Evolutionary conservation across 2,329 filamentous ascomycete genomes (phyloP), one percentile per base, ranked within the genome.

Genomic region (Calonectria montana): DNA sequence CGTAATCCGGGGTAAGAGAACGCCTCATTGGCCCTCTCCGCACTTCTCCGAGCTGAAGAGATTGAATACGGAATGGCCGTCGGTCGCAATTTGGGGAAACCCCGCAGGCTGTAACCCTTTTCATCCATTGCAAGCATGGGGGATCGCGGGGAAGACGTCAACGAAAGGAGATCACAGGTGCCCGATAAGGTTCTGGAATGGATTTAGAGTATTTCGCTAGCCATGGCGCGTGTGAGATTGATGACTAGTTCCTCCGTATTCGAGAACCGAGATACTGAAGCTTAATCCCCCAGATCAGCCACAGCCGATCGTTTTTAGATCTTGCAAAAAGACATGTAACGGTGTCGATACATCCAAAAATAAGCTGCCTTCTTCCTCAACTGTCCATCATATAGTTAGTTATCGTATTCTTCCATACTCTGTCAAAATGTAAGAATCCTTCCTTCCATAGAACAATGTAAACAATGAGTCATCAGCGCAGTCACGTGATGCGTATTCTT

Each of bases 11-110:
- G 65, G 65, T 68, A 68, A 37, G 5, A 13, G 16, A 9, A 6
- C 65, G 7, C 31, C 12, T n/a, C 7, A 68, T 68, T 68, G 65
- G 65, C 25, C 16, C n/a, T 39, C 57, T 57, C 65, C 65, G 29
- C 57, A 62, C n/a, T 62, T 62, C 23, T 21, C 15, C 21, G 18
- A 21, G 16, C 45, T 27, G 8, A 18, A 16, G 16, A 3, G 15
- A 25, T 62, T 21, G 8, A 31, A 62, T 41, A 43, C 16, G 57
- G 57, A 15, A 62, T 45, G 35, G 57, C 27, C 37, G 57, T 15
- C 27, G 6, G 23, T 12, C 39, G 37, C 25, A 59, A 59, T 59
- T 59, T 59, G 53, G 37, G 57, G 57, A 62, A 62, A 41, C 57
- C 57, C 57, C 57, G 37, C 57, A 62, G 37, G 15, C 2, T 45